phyloP scores from a whole-genome alignment of 1,139 yeast species.

The Hyphopichia wangnamkhiaoensis region DNA sequence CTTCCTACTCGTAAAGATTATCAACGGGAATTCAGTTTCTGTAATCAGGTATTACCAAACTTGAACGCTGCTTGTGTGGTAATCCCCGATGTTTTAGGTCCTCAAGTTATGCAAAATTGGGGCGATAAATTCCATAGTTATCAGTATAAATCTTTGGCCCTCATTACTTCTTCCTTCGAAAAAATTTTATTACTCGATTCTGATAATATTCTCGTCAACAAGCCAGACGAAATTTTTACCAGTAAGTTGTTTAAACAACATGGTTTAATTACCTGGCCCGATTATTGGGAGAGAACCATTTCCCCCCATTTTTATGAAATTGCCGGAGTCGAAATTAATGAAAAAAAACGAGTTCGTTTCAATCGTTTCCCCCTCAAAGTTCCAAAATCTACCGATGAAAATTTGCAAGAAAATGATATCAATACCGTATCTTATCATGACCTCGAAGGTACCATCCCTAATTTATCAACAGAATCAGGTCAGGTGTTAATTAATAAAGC shows the following conservation, averaged over 20 bases:
- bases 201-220: conserved; percentile 38
- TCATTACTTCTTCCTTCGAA: conserved; percentile 42
- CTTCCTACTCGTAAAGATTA: conserved; percentile 36
- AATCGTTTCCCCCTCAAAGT: conserved; percentile 21
- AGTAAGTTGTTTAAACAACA: conserved; percentile 52
- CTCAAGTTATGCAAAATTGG: conserved; percentile 35
- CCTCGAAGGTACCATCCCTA: conserved; percentile 57
- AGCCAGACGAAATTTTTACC: conserved; percentile 48
- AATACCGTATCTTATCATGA: conserved; percentile 45
- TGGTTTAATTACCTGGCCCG: conserved; percentile 80
- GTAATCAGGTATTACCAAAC: conserved; percentile 24
- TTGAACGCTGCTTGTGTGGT: conserved; percentile 33
- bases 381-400: conserved; percentile 8
- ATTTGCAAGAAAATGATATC: conserved; percentile 11
- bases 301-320: conserved; percentile 68
- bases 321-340: conserved; percentile 48
- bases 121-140: conserved; percentile 27
- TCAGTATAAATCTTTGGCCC: conserved; percentile 44
- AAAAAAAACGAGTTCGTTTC: conserved; percentile 23
- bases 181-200: conserved; percentile 44
- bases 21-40: conserved; percentile 27
- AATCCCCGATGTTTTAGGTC: conserved; percentile 38
- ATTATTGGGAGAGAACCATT: conserved; percentile 76
- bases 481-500: conserved; percentile 56
- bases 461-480: conserved; percentile 65